phyloP scores from a whole-genome alignment of 371 early-diverging fungal genomes.

The Phascolomyces articulosus region DNA sequence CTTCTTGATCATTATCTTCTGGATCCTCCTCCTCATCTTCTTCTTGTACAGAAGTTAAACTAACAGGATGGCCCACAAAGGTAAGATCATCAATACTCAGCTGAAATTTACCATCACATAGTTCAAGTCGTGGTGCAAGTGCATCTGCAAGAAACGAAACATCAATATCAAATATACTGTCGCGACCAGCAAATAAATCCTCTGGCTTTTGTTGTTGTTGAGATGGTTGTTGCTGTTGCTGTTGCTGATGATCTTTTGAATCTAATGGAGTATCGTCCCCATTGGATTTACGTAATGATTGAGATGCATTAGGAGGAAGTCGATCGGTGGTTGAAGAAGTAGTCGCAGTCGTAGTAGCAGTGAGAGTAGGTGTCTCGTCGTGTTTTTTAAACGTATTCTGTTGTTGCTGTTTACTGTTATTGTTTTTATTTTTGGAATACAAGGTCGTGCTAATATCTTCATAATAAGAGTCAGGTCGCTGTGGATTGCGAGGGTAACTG shows the following conservation, averaged over 20 bases:
- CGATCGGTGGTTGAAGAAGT: neutral
- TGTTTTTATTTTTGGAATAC: neutral
- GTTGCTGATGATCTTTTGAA: neutral
- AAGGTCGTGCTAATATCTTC: conserved; percentile 1
- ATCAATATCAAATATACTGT: conserved; percentile 69
- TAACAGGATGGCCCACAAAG: conserved; percentile 75
- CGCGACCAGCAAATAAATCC: conserved; percentile 43
- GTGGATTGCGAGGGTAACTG: conserved; percentile 62
- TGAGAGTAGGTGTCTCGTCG: neutral
- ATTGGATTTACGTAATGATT: neutral
- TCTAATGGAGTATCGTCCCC: neutral
- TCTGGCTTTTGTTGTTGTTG: conserved; percentile 1
- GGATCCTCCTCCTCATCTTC: conserved; percentile 12
- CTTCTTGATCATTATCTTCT: conserved; percentile 14
- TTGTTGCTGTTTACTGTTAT: neutral
- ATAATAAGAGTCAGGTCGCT: conserved; percentile 24
- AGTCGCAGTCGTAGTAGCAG: neutral
- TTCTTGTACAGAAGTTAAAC: conserved; percentile 35
- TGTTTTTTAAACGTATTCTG: neutral
- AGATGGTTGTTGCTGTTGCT: conserved; percentile 1
- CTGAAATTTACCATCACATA: conserved; percentile 79
- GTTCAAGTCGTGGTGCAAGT: conserved; percentile 72
- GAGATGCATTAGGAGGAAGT: conserved; percentile 18
- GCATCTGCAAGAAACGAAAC: conserved; percentile 72
- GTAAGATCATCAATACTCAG: conserved; percentile 79